Percentiles rank a stretch among this genome's conserved stretches.
phyloP scores from a whole-genome alignment of 2,329 filamentous ascomycete genomes.

The Pezicula neosporulosa region DNA sequence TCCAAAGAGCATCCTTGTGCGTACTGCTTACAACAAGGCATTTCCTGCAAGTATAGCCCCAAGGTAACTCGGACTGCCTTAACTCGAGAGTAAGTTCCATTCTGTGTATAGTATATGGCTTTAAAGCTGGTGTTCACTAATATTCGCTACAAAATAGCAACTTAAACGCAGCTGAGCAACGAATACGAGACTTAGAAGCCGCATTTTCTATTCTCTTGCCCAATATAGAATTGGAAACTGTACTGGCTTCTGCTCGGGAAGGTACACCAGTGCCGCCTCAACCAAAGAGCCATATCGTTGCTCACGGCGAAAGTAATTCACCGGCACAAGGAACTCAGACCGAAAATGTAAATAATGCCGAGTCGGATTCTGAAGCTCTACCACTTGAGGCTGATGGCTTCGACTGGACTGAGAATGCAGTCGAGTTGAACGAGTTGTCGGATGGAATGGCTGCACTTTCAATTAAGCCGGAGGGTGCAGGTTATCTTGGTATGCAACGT shows the following conservation, averaged over 20 bases:
- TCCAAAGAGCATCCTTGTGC: slow-evolving; percentile 38
- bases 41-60: slow-evolving; percentile 37
- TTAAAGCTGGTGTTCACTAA: not conserved
- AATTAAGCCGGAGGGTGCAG: slow-evolving; percentile 31
- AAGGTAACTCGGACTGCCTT: slow-evolving; percentile 37
- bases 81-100: slow-evolving; percentile 33
- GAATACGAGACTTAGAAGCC: slow-evolving; percentile 10
- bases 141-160: slow-evolving; percentile 2
- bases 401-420: slow-evolving; percentile 14
- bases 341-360: not conserved
- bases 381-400: slow-evolving; percentile 17
- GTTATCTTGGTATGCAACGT: slow-evolving; percentile 25
- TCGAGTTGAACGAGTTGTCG: slow-evolving; percentile 6
- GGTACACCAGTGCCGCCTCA: not conserved
- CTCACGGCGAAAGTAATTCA: not conserved
- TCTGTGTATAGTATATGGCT: not conserved
- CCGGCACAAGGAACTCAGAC: not conserved
- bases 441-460: slow-evolving; percentile 34
- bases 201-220: slow-evolving; percentile 10
- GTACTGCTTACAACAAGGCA: slow-evolving; percentile 35
- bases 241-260: slow-evolving; percentile 3
- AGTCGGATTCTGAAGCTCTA: slow-evolving; percentile 9
- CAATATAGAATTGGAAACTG: slow-evolving; percentile 12
- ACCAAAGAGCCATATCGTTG: not conserved
- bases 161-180: slow-evolving; percentile 14